Conservation (phyloP, 2,329 filamentous ascomycete genomes). For the Fusarium sublunatum region DNA sequence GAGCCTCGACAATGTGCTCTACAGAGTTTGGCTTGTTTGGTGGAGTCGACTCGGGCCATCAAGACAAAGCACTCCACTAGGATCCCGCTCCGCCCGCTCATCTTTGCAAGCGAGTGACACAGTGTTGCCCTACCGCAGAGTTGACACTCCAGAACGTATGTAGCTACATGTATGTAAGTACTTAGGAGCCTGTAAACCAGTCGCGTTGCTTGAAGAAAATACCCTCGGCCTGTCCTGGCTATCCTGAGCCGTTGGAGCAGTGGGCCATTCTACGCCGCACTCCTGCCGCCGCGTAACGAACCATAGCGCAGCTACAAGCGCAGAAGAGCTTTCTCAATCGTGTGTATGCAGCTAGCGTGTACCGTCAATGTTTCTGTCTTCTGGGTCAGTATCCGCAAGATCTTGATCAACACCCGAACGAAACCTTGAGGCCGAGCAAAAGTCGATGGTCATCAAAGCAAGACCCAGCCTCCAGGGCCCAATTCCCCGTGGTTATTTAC, state of each 20-base stretch:
- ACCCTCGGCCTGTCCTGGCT: conserved; percentile 32
- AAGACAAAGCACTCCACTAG: conserved; percentile 16
- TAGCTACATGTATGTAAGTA: conserved; percentile 20
- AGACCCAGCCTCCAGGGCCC: conserved; percentile 8
- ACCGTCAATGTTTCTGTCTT: background rate
- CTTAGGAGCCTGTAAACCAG: conserved; percentile 32
- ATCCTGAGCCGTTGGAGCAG: conserved; percentile 41
- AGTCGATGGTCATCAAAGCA: conserved; percentile 23
- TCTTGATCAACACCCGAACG: conserved; percentile 5
- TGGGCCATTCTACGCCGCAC: conserved; percentile 46
- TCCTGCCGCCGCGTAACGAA: conserved; percentile 45
- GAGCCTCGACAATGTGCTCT: conserved; percentile 11
- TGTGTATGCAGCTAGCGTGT: conserved; percentile 1
- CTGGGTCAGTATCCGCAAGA: background rate
- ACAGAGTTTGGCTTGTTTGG: conserved; percentile 19
- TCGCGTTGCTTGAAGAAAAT: conserved; percentile 16
- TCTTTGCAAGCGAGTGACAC: conserved; percentile 37
- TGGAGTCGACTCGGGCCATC: conserved; percentile 37
- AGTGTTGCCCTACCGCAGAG: conserved; percentile 36
- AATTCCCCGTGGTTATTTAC: conserved; percentile 11
- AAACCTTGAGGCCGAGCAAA: conserved; percentile 7
- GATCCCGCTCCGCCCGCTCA: conserved; percentile 28
- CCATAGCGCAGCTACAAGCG: conserved; percentile 32
- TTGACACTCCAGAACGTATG: conserved; percentile 7
- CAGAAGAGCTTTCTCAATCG: background rate